Conservation (phyloP, 2,329 filamentous ascomycete genomes). For the Venturia asperata region DNA sequence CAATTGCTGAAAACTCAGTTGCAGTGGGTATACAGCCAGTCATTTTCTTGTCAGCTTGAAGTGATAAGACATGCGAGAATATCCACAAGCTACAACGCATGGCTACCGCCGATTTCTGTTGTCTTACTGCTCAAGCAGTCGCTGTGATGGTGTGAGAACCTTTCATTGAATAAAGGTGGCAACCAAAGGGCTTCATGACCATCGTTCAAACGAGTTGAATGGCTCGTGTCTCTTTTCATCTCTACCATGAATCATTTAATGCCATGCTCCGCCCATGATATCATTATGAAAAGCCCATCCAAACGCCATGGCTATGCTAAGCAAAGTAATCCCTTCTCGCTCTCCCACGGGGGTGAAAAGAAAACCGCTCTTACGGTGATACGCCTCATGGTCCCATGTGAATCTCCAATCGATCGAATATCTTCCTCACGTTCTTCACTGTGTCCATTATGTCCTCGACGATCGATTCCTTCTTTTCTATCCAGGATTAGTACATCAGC, state of each 20-base stretch:
- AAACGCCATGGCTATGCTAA: slow-evolving; percentile 12
- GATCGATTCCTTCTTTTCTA: not conserved
- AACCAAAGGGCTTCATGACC: too few relatives aligned
- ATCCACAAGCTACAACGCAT: too few relatives aligned
- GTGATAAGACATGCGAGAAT: too few relatives aligned
- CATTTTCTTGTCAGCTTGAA: too few relatives aligned
- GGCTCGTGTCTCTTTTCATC: too few relatives aligned
- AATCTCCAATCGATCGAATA: not conserved
- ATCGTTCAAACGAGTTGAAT: too few relatives aligned
- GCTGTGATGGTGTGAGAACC: too few relatives aligned
- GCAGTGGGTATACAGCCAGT: too few relatives aligned
- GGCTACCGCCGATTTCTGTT: too few relatives aligned
- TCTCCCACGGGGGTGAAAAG: not conserved
- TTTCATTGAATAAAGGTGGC: too few relatives aligned
- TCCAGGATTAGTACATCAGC: not conserved
- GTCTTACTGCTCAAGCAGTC: too few relatives aligned
- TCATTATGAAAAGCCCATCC: slow-evolving; percentile 1
- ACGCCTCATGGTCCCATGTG: not conserved
- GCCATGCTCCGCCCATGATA: not conserved
- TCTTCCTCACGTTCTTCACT: not conserved
- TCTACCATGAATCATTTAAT: slow-evolving; percentile 7
- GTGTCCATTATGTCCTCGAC: not conserved
- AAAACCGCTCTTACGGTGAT: not conserved
- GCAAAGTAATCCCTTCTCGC: not conserved
- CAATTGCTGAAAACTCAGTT: too few relatives aligned